Evolutionary conservation across 2,329 filamentous ascomycete species (phyloP).

Genomic region (Exophiala dermatitidis): DNA sequence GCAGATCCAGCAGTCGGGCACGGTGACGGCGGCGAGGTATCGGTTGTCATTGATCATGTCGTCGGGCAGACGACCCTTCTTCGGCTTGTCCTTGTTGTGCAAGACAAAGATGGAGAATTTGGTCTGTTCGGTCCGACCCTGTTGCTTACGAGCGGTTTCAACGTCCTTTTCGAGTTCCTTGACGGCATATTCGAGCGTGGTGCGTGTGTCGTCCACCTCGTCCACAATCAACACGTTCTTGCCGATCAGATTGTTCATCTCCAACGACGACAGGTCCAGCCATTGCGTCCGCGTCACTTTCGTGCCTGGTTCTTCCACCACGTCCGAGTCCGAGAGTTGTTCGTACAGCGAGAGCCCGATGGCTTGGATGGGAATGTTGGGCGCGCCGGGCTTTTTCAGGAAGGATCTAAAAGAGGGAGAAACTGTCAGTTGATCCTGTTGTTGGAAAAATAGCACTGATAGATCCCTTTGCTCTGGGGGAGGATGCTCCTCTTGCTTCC

Average conservation of each 20-base stretch:
- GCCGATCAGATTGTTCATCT: constrained; percentile 82
- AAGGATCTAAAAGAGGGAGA: constrained; percentile 58
- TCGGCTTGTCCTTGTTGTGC: constrained; percentile 97
- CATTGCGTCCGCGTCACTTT: constrained; percentile 98
- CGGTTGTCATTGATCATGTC: constrained; percentile 63
- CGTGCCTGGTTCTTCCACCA: constrained; percentile 73
- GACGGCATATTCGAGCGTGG: constrained; percentile 88
- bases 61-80: constrained; percentile 78
- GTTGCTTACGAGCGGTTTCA: constrained; percentile 64
- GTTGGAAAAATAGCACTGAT: no score
- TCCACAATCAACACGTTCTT: constrained; percentile 90
- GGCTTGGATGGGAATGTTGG: constrained; percentile 98
- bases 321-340: constrained; percentile 56
- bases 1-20: constrained; percentile 95
- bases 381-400: constrained; percentile 75
- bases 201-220: constrained; percentile 92
- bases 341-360: constrained; percentile 98
- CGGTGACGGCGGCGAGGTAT: constrained; percentile 81
- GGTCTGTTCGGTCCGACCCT: constrained; percentile 65
- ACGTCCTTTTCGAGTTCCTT: constrained; percentile 94
- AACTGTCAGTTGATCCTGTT: background rate
- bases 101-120: constrained; percentile 92
- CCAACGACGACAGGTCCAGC: constrained; percentile 80
- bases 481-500: background rate
- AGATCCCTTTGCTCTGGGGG: no score